Evolutionary conservation across 176 grass and related monocot species (phyloP).

Genomic region (Aegilops umbellulata): DNA sequence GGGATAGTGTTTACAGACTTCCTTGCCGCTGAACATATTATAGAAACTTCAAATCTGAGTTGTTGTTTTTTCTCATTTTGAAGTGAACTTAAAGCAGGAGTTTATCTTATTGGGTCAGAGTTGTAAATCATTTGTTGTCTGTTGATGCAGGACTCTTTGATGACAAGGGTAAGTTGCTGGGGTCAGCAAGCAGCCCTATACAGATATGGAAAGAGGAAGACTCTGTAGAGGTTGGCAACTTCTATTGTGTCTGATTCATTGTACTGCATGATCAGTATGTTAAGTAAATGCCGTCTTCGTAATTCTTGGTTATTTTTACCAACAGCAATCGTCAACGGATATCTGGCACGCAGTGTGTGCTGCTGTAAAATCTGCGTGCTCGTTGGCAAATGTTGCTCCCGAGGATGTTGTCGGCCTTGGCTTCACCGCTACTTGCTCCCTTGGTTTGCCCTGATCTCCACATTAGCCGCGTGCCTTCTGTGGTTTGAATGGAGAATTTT

Average conservation of each 20-base stretch:
- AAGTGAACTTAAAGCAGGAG: neutral
- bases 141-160: constrained; percentile 65
- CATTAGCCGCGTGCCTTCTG: neutral
- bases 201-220: constrained; percentile 94
- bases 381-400: constrained; percentile 44
- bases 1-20: neutral
- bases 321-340: constrained; percentile 85
- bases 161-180: constrained; percentile 69
- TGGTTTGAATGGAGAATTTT: neutral
- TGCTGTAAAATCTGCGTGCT: constrained; percentile 67
- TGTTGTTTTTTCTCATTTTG: neutral
- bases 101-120: neutral
- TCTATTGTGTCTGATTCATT: neutral
- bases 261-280: neutral
- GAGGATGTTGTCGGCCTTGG: constrained; percentile 66
- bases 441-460: constrained; percentile 51
- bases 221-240: constrained; percentile 70
- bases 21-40: neutral
- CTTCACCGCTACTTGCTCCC: constrained; percentile 88
- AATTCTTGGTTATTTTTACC: constrained; percentile 8
- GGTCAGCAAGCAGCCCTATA: constrained; percentile 70
- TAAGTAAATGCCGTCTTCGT: neutral
- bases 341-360: constrained; percentile 90
- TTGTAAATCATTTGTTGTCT: neutral
- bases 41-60: neutral